Percentiles rank a stretch among this genome's conserved stretches.
These are phyloP conservation scores for Penicillium hesseltinei DNA, from an alignment of 2,329 filamentous ascomycete species.

Conservation along the genomic window DNA sequence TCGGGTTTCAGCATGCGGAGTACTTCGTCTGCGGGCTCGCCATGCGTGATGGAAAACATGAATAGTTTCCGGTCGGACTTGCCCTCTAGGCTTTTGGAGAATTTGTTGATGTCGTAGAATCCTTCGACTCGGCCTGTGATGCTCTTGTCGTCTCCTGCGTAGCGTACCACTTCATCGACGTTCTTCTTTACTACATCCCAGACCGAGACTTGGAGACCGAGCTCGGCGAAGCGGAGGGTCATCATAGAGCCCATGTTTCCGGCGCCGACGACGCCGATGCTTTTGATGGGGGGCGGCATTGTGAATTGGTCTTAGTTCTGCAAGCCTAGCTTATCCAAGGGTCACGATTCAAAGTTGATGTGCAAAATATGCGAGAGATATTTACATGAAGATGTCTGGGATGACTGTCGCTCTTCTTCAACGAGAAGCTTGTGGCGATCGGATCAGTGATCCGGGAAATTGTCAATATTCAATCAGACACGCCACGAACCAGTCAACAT, in stretches of 20 bases:
- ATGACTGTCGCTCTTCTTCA: slow-evolving; percentile 15
- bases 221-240: slow-evolving; percentile 41
- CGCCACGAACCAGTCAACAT: not conserved
- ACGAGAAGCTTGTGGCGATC: slow-evolving; percentile 18
- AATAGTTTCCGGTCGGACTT: slow-evolving; percentile 35
- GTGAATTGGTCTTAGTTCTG: not conserved
- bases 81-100: slow-evolving; percentile 35
- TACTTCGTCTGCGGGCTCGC: slow-evolving; percentile 38
- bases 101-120: slow-evolving; percentile 37
- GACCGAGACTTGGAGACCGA: slow-evolving; percentile 40
- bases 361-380: not conserved
- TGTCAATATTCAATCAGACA: slow-evolving; percentile 19
- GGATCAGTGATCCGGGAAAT: slow-evolving; percentile 6
- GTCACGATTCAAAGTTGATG: too few relatives aligned
- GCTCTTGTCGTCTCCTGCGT: slow-evolving; percentile 23
- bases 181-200: slow-evolving; percentile 39
- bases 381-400: not conserved
- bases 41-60: slow-evolving; percentile 44
- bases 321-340: not conserved
- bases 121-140: slow-evolving; percentile 35
- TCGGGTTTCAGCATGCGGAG: slow-evolving; percentile 46
- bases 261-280: slow-evolving; percentile 41
- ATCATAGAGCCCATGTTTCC: slow-evolving; percentile 47
- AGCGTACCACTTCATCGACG: slow-evolving; percentile 32
- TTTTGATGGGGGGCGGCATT: slow-evolving; percentile 32